Evolutionary conservation across 352 stramenopile genomes (phyloP), one percentile per base, ranked within the genome.

Genomic region (Pythium periplocum): DNA sequence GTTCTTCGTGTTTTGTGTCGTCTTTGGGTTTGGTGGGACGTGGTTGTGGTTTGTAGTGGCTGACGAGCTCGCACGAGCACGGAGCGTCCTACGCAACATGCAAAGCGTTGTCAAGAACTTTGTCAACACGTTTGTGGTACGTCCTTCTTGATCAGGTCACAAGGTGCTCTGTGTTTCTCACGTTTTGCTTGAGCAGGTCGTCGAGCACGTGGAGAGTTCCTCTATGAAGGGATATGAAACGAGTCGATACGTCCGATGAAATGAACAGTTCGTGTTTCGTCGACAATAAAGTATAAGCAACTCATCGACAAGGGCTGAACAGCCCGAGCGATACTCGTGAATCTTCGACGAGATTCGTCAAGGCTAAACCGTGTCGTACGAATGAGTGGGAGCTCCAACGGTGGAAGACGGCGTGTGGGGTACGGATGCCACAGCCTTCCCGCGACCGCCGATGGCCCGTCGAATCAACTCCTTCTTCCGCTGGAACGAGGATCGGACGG

Each of bases 401-500:
- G 53, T 48, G 1, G 62, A 68, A 1, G 61, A 62, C 4, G 61
- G 62, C 35, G 62, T 69, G 3, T 55, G 62, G 4, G 62, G 62
- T 5, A 69, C 42, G 4, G 62, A 69, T 7, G 61, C 62, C 8
- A 60, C 48, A 8, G 61, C 57, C 51, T 78, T 83, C 8, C 73
- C 65, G 46, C 87, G 78, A 1, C 78, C 79, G 46, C 78, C 88
- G n/a, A 94, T 87, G n/a, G 81, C 81, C 45, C 81, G 75, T 53
- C 81, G 72, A 45, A 94, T 91, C 11, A 92, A 68, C 60, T 94
- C 83, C 36, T 91, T 91, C 46, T 94, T 94, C 4, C 81, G 71
- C 55, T 93, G 77, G 58, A 93, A 93, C 3, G 73, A 90, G 31
- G 78, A 87, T 12, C 81, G 77, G 5, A 93, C 78, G 6, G 75